Conservation (phyloP, 768 basidiomycete species). For the Brasilioporus rufonigricans region DNA sequence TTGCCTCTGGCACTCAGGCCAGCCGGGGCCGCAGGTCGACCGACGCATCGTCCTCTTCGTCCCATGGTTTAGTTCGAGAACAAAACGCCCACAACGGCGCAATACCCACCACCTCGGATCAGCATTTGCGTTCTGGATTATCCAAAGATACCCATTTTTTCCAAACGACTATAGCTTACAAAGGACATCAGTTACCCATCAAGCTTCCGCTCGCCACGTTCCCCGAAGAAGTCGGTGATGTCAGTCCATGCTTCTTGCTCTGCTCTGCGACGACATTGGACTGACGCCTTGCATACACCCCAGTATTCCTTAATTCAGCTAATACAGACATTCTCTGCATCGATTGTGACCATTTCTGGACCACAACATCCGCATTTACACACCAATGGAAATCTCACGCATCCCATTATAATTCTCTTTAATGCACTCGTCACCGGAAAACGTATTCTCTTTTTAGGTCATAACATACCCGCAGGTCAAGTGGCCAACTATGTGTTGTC, state of each 20-base stretch:
- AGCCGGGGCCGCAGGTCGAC: constrained; percentile 61
- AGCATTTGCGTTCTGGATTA: constrained; percentile 45
- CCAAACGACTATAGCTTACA: constrained; percentile 81
- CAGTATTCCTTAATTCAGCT: constrained; percentile 93
- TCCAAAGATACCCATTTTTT: constrained; percentile 93
- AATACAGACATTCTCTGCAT: constrained; percentile 75
- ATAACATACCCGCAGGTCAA: constrained; percentile 83
- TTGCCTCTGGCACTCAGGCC: constrained; percentile 43
- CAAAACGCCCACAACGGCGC: constrained; percentile 35
- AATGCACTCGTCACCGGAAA: constrained; percentile 95
- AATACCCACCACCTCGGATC: constrained; percentile 45
- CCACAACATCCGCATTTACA: constrained; percentile 91
- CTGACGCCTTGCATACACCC: constrained; percentile 11
- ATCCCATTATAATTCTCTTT: constrained; percentile 92
- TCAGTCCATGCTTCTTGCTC: constrained; percentile 40
- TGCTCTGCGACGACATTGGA: not conserved
- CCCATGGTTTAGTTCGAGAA: constrained; percentile 48
- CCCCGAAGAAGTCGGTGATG: constrained; percentile 95
- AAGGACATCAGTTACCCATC: constrained; percentile 82
- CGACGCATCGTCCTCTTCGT: constrained; percentile 69
- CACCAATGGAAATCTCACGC: constrained; percentile 85
- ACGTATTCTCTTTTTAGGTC: constrained; percentile 93
- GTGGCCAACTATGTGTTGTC: constrained; percentile 92
- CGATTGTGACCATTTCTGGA: constrained; percentile 58
- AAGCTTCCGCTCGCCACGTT: constrained; percentile 88